Base-by-base conservation (phyloP, 2,329 filamentous ascomycete genomes). In the Pseudogymnoascus sp. region DNA sequence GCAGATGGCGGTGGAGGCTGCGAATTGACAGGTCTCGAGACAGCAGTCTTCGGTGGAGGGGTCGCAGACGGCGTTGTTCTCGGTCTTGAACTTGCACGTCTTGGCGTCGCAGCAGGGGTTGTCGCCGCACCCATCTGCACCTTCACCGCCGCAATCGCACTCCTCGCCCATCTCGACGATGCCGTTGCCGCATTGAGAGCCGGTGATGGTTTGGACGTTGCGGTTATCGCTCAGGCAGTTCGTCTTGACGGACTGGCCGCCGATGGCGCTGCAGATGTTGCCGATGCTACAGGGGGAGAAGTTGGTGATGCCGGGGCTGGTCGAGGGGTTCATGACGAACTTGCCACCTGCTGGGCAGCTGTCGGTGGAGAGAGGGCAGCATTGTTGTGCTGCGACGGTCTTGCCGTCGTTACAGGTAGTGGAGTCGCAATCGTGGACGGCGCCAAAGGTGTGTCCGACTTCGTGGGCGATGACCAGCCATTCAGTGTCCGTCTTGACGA, bases 391-490 rank as follows among this genome's bases (percentile, higher is more conserved):
- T 60, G 75, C 78, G 65, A 86, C 80, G 1, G 76, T 75, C 37
- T 83, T 82, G 18, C 82, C 79, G 62, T 90, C 80, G 6, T 70
- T 68, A 71, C 93, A 97, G 2, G 87, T 81, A n/a, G 74, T 64
- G 0, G 77, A 71, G 2, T 84, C 88, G 74, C 94, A 99, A 74
- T 99, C 94, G 74, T 99, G 94, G 8, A 97, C 91, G 4, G 93
- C 94, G 50, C 93, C 93, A 73, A 96, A 97, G 0, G 91, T 97
- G 73, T 97, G 93, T 1, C 92, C 93, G 2, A 87, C 87, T 74
- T 97, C 93, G 72, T 97, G 93, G 30, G 93, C 93, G 74, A 97
- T 90, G 62, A 97, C 89, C 72, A 97, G 91, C 93, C 93, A 97
- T 71, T 96, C 92, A 2, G 85, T 88, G 20, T 83, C 80, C 0